A percentile compares a stretch with the other conserved stretches of the same genome.
Evolutionary conservation across 2,329 filamentous ascomycete genomes (phyloP).

Genomic region (Plectosphaerella sp.): DNA sequence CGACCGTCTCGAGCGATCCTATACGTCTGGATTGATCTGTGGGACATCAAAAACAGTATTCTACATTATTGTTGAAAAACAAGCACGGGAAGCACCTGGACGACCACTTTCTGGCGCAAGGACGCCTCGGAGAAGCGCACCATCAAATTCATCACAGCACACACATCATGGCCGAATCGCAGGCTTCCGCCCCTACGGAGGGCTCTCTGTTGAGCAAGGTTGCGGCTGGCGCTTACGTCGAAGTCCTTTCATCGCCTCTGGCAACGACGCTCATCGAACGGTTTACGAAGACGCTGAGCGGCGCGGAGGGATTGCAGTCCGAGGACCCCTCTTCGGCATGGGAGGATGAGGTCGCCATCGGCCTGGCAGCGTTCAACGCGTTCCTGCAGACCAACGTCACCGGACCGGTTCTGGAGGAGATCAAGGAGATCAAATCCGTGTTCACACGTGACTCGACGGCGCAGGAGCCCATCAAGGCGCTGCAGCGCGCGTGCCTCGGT

Average conservation of each 20-base stretch:
- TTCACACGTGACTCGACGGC: constrained; percentile 32
- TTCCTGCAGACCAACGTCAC: constrained; percentile 88
- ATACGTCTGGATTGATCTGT: too few relatives aligned
- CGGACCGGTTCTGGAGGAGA: constrained; percentile 65
- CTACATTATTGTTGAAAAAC: too few relatives aligned
- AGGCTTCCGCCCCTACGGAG: not conserved
- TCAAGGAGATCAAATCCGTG: constrained; percentile 22
- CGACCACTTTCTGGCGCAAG: too few relatives aligned
- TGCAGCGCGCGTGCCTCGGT: constrained; percentile 45
- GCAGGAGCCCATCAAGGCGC: constrained; percentile 33
- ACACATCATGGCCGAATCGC: not conserved
- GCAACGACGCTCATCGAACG: constrained; percentile 3
- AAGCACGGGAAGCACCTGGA: too few relatives aligned
- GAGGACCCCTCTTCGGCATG: not conserved
- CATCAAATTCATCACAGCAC: not conserved
- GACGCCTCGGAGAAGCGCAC: not conserved
- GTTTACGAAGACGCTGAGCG: not conserved
- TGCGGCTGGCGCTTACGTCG: constrained; percentile 5
- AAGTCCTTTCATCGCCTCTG: constrained; percentile 4
- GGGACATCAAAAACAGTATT: too few relatives aligned
- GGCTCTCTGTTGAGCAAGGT: constrained; percentile 1
- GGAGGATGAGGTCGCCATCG: constrained; percentile 42
- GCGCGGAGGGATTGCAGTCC: constrained; percentile 1
- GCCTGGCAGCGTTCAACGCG: constrained; percentile 65
- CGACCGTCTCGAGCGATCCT: too few relatives aligned